phyloP scores from a whole-genome alignment of 768 basidiomycete genomes.

The Boletus reticuloceps region DNA sequence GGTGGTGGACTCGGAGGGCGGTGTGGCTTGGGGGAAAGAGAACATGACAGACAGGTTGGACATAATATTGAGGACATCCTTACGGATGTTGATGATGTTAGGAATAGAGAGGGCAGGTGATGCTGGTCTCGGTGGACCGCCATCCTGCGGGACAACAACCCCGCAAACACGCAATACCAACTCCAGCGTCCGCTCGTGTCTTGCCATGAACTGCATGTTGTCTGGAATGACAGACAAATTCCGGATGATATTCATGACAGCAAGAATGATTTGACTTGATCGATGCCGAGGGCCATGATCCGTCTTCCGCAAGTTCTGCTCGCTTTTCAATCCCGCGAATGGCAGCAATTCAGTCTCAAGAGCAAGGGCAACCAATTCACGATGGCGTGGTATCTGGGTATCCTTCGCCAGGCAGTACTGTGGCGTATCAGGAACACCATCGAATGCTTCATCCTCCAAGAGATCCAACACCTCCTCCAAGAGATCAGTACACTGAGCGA shows the following conservation, averaged over 20 bases:
- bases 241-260: slow-evolving; percentile 76
- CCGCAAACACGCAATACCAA: slow-evolving; percentile 68
- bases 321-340: slow-evolving; percentile 52
- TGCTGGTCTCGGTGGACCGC: slow-evolving; percentile 37
- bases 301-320: slow-evolving; percentile 49
- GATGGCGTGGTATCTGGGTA: slow-evolving; percentile 55
- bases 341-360: slow-evolving; percentile 56
- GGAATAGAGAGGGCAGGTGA: slow-evolving; percentile 63
- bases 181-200: slow-evolving; percentile 61
- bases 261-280: slow-evolving; percentile 59
- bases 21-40: slow-evolving; percentile 41
- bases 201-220: slow-evolving; percentile 65
- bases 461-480: slow-evolving; percentile 86
- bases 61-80: slow-evolving; percentile 72
- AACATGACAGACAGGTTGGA: slow-evolving; percentile 56
- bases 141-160: slow-evolving; percentile 36
- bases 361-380: slow-evolving; percentile 57
- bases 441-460: slow-evolving; percentile 79
- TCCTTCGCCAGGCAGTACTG: slow-evolving; percentile 29
- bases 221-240: slow-evolving; percentile 78
- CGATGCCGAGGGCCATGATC: slow-evolving; percentile 60
- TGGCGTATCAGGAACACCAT: slow-evolving; percentile 36
- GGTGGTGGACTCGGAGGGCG: slow-evolving; percentile 40
- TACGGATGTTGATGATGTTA: slow-evolving; percentile 72
- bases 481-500: slow-evolving; percentile 73